Evolutionary conservation across 495 filamentous ascomycete species (phyloP).

Genomic region (Tuber calosporum): DNA sequence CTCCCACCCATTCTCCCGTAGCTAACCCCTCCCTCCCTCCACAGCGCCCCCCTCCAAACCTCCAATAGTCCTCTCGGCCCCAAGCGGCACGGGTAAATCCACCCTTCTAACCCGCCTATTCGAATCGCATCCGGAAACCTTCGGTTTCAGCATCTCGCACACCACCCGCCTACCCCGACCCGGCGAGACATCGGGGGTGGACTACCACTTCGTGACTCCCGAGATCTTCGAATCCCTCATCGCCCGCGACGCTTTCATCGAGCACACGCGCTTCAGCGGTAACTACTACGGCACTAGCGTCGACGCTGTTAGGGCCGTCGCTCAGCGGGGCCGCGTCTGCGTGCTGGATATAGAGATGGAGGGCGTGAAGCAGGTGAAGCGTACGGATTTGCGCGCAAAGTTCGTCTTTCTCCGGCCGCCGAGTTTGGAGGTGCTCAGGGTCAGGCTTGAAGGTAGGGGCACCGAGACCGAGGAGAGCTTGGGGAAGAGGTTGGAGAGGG

Average conservation of each 20-base stretch:
- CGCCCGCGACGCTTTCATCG: constrained; percentile 68
- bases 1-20: not conserved
- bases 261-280: constrained; percentile 78
- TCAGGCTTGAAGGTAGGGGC: constrained; percentile 67
- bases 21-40: not conserved
- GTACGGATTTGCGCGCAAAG: constrained; percentile 64
- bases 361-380: constrained; percentile 92
- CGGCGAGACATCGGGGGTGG: constrained; percentile 65
- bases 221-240: constrained; percentile 65
- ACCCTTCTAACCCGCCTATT: constrained; percentile 74
- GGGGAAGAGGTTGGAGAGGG: constrained; percentile 66
- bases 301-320: constrained; percentile 65
- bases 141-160: constrained; percentile 78
- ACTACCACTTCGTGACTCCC: constrained; percentile 73
- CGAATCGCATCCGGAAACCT: constrained; percentile 60
- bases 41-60: constrained; percentile 36
- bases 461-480: constrained; percentile 78
- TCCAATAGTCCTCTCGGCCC: constrained; percentile 81
- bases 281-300: constrained; percentile 84
- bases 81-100: constrained; percentile 79
- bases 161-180: constrained; percentile 72
- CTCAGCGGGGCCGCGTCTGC: constrained; percentile 58
- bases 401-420: constrained; percentile 83
- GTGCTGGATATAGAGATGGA: constrained; percentile 74
- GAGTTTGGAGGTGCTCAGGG: constrained; percentile 64